Evolutionary conservation across 805 yeast genomes (phyloP), one percentile per base, ranked within the genome.

Genomic region (Teunomyces aglyptinius): DNA sequence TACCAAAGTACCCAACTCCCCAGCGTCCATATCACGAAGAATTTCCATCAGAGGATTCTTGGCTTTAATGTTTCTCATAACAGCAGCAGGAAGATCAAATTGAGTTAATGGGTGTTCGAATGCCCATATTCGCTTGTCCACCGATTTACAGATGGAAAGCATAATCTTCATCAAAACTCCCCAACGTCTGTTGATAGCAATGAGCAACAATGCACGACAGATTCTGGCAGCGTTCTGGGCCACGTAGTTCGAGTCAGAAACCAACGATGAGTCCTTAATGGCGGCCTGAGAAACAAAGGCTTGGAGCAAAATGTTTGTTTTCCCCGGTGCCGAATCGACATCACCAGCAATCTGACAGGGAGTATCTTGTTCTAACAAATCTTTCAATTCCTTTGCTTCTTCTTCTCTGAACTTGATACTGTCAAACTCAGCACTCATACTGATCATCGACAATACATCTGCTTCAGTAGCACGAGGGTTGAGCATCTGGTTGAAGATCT

Each of bases 161-260:
- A 91, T 77, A 5, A 85, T 78, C 46, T 82, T 80, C 42, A 94
- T 77, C 50, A 90, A 82, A 5, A 70, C 64, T 1, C 98, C 97
- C 99, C 99, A 94, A 48, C 95, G 74, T 54, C 99, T 75, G 58
- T 89, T 87, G 29, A 94, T 71, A 31, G 96, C 95, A 50, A 94
- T 82, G 51, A 91, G 68, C 56, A 94, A 90, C 41, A 95, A 71
- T 0, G 99, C 97, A 20, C 98, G 80, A 54, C 96, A 82, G 28
- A 94, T 92, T 72, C 99, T 83, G 1, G 92, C 89, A 3, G 97
- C 80, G 59, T 94, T 94, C 59, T 94, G 99, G 1, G 98, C 97
- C 47, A 94, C 96, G 62, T 94, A 94, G 51, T 89, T 86, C 41
- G 88, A 76, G 64, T 94, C 99, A 0, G 97, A 89, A 2, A 80